Evolutionary conservation across 768 basidiomycete species (phyloP).

Genomic region (Russula griseocarnosa): DNA sequence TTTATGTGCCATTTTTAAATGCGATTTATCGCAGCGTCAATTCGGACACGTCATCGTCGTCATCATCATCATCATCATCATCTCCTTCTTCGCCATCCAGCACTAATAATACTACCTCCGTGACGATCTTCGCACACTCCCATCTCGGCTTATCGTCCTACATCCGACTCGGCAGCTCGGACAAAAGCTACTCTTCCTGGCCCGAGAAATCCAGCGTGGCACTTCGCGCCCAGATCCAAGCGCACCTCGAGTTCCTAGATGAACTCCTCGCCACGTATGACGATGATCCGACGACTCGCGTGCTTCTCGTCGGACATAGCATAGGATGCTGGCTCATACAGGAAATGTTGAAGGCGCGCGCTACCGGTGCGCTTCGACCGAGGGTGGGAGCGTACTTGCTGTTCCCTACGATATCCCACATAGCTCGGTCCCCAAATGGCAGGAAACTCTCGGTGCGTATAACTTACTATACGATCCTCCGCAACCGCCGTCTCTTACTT

Average conservation of each 20-base stretch:
- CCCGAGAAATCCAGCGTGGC: slow-evolving; percentile 8
- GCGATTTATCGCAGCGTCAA: slow-evolving; percentile 41
- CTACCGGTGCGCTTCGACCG: slow-evolving; percentile 45
- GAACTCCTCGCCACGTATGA: slow-evolving; percentile 54
- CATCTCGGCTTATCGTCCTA: slow-evolving; percentile 33
- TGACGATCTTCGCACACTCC: slow-evolving; percentile 57
- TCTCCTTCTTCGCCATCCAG: no score
- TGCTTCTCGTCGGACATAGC: slow-evolving; percentile 61
- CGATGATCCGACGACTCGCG: slow-evolving; percentile 35
- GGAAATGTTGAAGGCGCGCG: slow-evolving; percentile 56
- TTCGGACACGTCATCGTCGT: neutral
- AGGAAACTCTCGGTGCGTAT: slow-evolving; percentile 49
- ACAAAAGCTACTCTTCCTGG: slow-evolving; percentile 50
- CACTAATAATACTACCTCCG: neutral
- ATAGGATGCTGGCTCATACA: slow-evolving; percentile 64
- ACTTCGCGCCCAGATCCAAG: slow-evolving; percentile 20
- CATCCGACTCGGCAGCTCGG: slow-evolving; percentile 32
- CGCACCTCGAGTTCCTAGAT: slow-evolving; percentile 43
- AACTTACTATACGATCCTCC: no score
- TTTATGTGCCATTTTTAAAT: slow-evolving; percentile 64
- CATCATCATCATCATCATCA: no score
- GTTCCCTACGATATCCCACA: slow-evolving; percentile 65
- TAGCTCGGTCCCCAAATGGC: slow-evolving; percentile 64
- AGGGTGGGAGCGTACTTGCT: slow-evolving; percentile 50
- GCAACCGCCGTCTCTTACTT: neutral